These are phyloP conservation scores for Petunia axillaris DNA, from an alignment of 257 asterid species.

Conservation along the genomic window DNA sequence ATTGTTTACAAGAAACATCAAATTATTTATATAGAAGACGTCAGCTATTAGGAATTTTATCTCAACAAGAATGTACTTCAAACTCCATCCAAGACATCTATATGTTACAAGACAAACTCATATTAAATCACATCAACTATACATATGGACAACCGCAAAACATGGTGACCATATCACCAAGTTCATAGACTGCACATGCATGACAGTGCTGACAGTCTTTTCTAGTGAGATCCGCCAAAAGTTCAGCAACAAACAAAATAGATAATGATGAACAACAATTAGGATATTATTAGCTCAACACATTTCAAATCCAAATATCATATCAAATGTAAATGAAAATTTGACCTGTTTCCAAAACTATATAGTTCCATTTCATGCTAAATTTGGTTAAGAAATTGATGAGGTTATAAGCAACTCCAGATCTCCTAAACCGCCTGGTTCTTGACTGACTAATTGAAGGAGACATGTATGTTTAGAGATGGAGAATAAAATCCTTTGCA, in stretches of 20 bases:
- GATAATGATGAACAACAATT: conserved; percentile 1
- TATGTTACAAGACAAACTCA: background rate
- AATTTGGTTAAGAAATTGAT: conserved; percentile 4
- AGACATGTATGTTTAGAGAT: background rate
- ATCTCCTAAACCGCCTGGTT: background rate
- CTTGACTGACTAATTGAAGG: background rate
- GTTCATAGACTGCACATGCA: conserved; percentile 14
- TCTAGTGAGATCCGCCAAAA: background rate
- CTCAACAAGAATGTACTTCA: conserved; percentile 19
- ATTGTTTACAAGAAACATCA: conserved; percentile 5
- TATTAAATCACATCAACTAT: conserved; percentile 7
- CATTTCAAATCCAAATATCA: conserved; percentile 20
- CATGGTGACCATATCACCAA: background rate
- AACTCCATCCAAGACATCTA: conserved; percentile 1
- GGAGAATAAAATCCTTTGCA: background rate
- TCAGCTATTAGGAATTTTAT: background rate
- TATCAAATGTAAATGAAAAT: background rate
- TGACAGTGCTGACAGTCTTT: background rate
- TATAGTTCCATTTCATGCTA: conserved; percentile 14
- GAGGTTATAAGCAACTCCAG: background rate
- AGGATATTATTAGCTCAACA: background rate
- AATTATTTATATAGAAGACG: background rate
- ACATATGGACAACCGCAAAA: conserved; percentile 4
- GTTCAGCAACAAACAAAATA: background rate
- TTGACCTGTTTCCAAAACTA: conserved; percentile 22